Base-by-base conservation (phyloP, 1,284 basidiomycete genomes). In the Ustilago lituana region DNA sequence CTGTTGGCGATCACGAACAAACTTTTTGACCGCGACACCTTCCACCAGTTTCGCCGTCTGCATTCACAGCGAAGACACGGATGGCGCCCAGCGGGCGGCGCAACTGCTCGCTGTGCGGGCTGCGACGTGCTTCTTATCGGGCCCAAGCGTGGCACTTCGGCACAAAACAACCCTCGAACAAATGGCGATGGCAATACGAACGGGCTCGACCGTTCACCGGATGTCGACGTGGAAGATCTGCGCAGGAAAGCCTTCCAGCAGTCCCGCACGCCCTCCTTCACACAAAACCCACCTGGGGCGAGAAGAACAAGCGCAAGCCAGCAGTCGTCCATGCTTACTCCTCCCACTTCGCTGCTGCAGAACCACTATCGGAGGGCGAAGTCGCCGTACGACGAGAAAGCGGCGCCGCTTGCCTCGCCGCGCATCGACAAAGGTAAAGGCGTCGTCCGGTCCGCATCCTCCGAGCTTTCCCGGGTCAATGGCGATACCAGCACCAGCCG, bases 1-100 rank as follows among this genome's bases (percentile, higher is more conserved):
- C 88, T 95, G 85, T 85, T 98, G n/a, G 84, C 86, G 29, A 93
- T 97, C 77, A 91, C 92, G 14, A 92, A 91, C 73, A 88, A 90
- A 62, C 85, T 98, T 22, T 85, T 94, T 35, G 88, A 91, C 69
- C 87, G 89, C 20, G 95, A 97, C 80, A 84, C 94, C 27, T 94
- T 91, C 66, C 87, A 89, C 50, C 87, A 87, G 1, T 85, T 94
- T 48, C 88, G 89, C 26, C 74, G 82, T 19, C 68, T 84, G 45
- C 76, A 78, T 12, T 54, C 65, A 40, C 72, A 78, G 43, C 68
- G 83, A 12, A 74, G 76, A 35, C 63, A 58, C 8, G 85, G 85
- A 0, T 85, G 85, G 84, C 46, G 68, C 0, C 63, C 68, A 12
- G 50, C 54, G 0, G 55, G 45, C 11, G 63, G 59, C 1, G 27